phyloP scores from a whole-genome alignment of 2,329 filamentous ascomycete species.

The Phyllosticta citriasiana region DNA sequence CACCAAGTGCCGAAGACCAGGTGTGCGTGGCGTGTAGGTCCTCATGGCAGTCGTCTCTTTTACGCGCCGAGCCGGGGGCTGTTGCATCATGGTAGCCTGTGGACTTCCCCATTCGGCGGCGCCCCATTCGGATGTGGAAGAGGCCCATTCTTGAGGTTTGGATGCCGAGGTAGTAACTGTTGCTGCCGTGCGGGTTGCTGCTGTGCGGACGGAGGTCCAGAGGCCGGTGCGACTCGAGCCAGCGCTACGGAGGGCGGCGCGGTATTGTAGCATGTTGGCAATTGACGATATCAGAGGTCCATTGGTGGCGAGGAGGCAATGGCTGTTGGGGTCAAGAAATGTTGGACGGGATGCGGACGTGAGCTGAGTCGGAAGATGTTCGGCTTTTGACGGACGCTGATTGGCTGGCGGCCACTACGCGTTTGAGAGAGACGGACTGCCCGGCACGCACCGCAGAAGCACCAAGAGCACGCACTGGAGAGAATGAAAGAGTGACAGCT shows the following conservation, averaged over 20 bases:
- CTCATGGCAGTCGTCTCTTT: slow-evolving; percentile 44
- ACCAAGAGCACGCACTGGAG: neutral
- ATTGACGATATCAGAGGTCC: slow-evolving; percentile 7
- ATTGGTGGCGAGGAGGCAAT: slow-evolving; percentile 1
- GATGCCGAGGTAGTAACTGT: slow-evolving; percentile 37
- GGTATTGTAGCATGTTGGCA: slow-evolving; percentile 53
- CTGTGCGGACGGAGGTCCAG: slow-evolving; percentile 34
- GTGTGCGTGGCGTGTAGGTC: slow-evolving; percentile 88
- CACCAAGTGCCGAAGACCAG: slow-evolving; percentile 82
- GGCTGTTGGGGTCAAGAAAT: slow-evolving; percentile 6
- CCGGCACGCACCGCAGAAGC: neutral
- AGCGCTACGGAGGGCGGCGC: slow-evolving; percentile 47
- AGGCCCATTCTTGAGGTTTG: slow-evolving; percentile 11
- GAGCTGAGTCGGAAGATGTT: neutral
- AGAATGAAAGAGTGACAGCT: neutral
- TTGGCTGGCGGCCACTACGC: neutral
- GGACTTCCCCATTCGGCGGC: slow-evolving; percentile 1
- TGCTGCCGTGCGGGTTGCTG: slow-evolving; percentile 15
- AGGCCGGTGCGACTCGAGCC: slow-evolving; percentile 40
- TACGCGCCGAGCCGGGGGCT: neutral
- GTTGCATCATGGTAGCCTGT: neutral
- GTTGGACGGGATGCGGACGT: neutral
- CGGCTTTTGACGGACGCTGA: neutral
- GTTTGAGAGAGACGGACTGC: neutral
- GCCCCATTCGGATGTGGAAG: neutral